These are phyloP conservation scores for Avena eriantha DNA, from an alignment of 176 grass and related monocot genomes.

Conservation along the genomic window DNA sequence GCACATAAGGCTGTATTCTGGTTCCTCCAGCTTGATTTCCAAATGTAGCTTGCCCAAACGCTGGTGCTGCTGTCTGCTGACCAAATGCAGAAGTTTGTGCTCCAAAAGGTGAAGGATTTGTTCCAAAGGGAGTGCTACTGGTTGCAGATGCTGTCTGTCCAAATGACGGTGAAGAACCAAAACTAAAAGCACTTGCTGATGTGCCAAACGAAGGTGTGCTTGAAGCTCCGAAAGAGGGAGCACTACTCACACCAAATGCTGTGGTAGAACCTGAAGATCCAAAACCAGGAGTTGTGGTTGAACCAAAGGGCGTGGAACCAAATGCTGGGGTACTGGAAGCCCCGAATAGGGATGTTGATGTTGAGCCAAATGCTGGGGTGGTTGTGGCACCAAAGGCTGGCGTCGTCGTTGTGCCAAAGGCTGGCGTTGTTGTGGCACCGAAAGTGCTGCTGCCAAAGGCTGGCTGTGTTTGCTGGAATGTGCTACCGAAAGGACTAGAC, in stretches of 20 bases:
- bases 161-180: slow-evolving; percentile 77
- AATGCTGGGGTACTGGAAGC: slow-evolving; percentile 63
- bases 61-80: slow-evolving; percentile 60
- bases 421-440: slow-evolving; percentile 53
- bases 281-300: slow-evolving; percentile 61
- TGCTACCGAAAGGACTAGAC: slow-evolving; percentile 74
- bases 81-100: slow-evolving; percentile 76
- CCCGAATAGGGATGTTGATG: slow-evolving; percentile 70
- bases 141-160: slow-evolving; percentile 67
- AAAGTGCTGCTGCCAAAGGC: slow-evolving; percentile 80
- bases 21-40: slow-evolving; percentile 77
- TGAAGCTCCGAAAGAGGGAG: slow-evolving; percentile 68
- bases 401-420: slow-evolving; percentile 59
- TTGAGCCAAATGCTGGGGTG: slow-evolving; percentile 73
- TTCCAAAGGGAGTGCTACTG: slow-evolving; percentile 76
- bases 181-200: slow-evolving; percentile 67
- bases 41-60: slow-evolving; percentile 78
- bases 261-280: slow-evolving; percentile 59
- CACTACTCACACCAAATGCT: slow-evolving; percentile 64
- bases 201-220: slow-evolving; percentile 73
- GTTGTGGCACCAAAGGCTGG: slow-evolving; percentile 60
- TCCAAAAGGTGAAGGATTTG: slow-evolving; percentile 77
- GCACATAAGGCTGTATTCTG: slow-evolving; percentile 68
- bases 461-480: slow-evolving; percentile 85
- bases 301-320: slow-evolving; percentile 72